Conservation (phyloP, 768 basidiomycete genomes). For the Kwoniella botswanensis region DNA sequence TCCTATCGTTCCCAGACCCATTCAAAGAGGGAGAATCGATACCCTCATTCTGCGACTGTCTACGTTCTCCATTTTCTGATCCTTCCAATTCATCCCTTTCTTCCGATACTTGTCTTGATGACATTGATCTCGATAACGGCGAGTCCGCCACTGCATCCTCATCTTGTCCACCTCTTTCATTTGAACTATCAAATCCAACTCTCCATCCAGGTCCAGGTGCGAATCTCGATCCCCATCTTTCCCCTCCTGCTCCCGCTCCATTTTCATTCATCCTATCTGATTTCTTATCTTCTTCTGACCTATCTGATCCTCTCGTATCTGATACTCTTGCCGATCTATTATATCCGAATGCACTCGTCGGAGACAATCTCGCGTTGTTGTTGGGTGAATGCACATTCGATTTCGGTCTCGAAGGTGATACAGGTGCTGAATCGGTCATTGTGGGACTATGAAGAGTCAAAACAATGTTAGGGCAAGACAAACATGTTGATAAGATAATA, state of each 20-base stretch:
- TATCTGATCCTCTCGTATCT: constrained; percentile 38
- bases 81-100: constrained; percentile 22
- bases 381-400: constrained; percentile 20
- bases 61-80: constrained; percentile 22
- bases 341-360: constrained; percentile 31
- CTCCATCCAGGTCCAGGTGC: constrained; percentile 31
- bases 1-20: not conserved
- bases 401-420: constrained; percentile 19
- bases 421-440: constrained; percentile 21
- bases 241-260: not conserved
- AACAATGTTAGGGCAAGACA: constrained; percentile 3
- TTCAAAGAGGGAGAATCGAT: constrained; percentile 15
- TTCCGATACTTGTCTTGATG: constrained; percentile 17
- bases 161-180: constrained; percentile 34
- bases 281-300: constrained; percentile 29
- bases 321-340: constrained; percentile 41
- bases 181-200: constrained; percentile 37
- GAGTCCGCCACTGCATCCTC: constrained; percentile 30
- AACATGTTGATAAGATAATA: not conserved
- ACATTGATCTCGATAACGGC: constrained; percentile 17
- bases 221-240: constrained; percentile 19
- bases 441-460: not conserved
- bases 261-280: constrained; percentile 17
- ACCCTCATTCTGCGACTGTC: constrained; percentile 5
- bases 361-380: constrained; percentile 13